These are phyloP conservation scores for Thermothielavioides terrestris DNA, from an alignment of 495 filamentous ascomycete genomes.

Conservation along the genomic window DNA sequence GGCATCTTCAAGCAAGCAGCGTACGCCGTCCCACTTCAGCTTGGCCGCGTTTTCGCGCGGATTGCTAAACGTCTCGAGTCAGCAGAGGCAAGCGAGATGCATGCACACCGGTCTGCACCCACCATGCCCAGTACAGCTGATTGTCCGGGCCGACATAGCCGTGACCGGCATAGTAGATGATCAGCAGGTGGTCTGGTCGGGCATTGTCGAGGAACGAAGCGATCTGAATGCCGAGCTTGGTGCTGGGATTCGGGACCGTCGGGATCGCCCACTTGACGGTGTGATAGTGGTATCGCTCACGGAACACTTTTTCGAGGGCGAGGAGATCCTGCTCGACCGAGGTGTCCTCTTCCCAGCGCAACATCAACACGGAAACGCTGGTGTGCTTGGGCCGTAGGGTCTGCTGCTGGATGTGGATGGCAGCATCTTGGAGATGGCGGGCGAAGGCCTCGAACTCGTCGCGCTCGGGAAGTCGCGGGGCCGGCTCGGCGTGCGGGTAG, in stretches of 20 bases:
- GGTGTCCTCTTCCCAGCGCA: conserved; percentile 49
- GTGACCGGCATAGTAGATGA: conserved; percentile 50
- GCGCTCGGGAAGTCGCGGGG: conserved; percentile 29
- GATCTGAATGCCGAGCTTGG: conserved; percentile 46
- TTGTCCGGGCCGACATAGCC: conserved; percentile 42
- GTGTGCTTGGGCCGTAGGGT: conserved; percentile 43
- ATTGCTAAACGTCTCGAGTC: conserved; percentile 25
- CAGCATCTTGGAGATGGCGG: conserved; percentile 50
- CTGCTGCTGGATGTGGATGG: conserved; percentile 46
- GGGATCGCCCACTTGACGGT: conserved; percentile 47
- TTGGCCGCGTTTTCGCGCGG: conserved; percentile 34
- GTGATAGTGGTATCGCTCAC: conserved; percentile 45
- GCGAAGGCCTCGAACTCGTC: conserved; percentile 51
- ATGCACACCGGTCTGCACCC: conserved; percentile 17
- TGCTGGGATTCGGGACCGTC: conserved; percentile 39
- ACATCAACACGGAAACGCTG: conserved; percentile 43
- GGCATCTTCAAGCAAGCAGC: conserved; percentile 42
- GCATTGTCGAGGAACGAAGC: conserved; percentile 43
- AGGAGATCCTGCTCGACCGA: conserved; percentile 40
- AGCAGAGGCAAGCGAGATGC: conserved; percentile 1
- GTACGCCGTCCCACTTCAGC: conserved; percentile 42
- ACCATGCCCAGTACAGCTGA: conserved; percentile 50
- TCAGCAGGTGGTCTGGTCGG: conserved; percentile 44
- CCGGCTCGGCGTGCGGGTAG: conserved; percentile 15
- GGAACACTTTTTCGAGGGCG: conserved; percentile 42